Base-by-base conservation (phyloP, 495 filamentous ascomycete genomes). In the Rhypophila decipiens region DNA sequence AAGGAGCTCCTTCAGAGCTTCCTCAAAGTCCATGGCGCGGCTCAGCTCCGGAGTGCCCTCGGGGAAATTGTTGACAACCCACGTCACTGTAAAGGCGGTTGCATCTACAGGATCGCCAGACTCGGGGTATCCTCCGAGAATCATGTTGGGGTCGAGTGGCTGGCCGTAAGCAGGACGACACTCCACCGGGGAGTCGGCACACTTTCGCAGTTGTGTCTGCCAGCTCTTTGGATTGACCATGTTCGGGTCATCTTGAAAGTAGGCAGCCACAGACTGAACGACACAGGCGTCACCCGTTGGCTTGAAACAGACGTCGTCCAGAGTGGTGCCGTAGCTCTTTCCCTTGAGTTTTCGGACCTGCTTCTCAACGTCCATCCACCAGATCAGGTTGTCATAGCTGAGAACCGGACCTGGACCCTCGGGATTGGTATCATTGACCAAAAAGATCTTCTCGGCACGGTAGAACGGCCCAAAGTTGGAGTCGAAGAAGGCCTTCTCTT, bases 381-480 rank as follows among this genome's bases (percentile, higher is more conserved):
- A 98, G 5, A 68, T 68, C 12, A 98, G 70, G 0, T 86, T 96
- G 4, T 96, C 85, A 49, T 91, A 93, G 61, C 80, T 86, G 43
- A 98, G 61, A 13, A 96, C 85, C 2, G 87, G 87, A 2, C 84
- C 83, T 18, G 78, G 76, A 0, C 77, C 82, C 7, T 69, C 70
- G 7, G 72, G 52, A 9, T 75, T 63, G 5, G 80, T 88, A 56
- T 96, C 89, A 53, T 97, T 98, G 46, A 97, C 87, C 29, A 98
- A 61, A 61, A 97, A 97, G 2, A 84, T 82, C 66, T 97, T 91
- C 63, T 98, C 86, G 2, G 90, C 85, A 13, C 93, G 88, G 62
- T 87, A 97, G 63, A 98, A 98, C 2, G 94, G 88, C 1, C 90
- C 94, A 60, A 98, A 98, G 47, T 87, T 89, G n/a, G 79, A 66